Evolutionary conservation across 2,329 filamentous ascomycete genomes (phyloP), one percentile per base, ranked within the genome.

Genomic region (Colletotrichum coccodes): DNA sequence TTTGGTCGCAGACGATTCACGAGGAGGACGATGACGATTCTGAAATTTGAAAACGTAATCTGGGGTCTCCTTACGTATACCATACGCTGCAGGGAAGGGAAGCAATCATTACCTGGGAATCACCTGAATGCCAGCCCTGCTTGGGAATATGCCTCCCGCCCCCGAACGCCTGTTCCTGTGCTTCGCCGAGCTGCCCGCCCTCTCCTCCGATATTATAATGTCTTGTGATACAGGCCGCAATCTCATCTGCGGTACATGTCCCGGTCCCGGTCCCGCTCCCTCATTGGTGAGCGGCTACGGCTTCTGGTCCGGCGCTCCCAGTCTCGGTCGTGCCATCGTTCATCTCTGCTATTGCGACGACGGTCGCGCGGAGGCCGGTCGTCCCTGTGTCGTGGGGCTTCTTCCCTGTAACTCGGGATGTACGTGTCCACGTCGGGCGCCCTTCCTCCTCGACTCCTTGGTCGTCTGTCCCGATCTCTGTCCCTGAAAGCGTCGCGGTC

Each of bases 11-110:
- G 75, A 92, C 89, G 0, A 94, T 94, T 70, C 85, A 91, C 65
- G 92, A 93, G 77, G 90, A 92, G 76, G 92, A 94, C 76, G 90
- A 91, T 59, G 91, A 92, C 76, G 84, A 84, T 73, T 89, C 85
- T 26, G 86, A 85, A 46, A 60, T 73, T 52, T 77, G 59, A 73
- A n/a, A 9, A 18, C 28, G 36, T 53, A 21, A 28, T 47, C 38
- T n/a, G 28, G 50, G n/a, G 34, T 44, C 26, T 61, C 42, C 56
- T 64, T 7, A 32, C 23, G 28, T 36, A 49, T 52, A 44, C 57
- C 21, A 40, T 56, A 58, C 46, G 46, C 42, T 54, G 36, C 36
- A 58, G 49, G 40, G 21, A 42, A 44, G 36, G 12, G 40, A 50
- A 60, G 49, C 56, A 38, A 12, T 56, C 47, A 44, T 30, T 42